Percentiles rank a stretch among this genome's conserved stretches.
Evolutionary conservation across 2,329 filamentous ascomycete species (phyloP).

Genomic region (Epichloe aotearoae): DNA sequence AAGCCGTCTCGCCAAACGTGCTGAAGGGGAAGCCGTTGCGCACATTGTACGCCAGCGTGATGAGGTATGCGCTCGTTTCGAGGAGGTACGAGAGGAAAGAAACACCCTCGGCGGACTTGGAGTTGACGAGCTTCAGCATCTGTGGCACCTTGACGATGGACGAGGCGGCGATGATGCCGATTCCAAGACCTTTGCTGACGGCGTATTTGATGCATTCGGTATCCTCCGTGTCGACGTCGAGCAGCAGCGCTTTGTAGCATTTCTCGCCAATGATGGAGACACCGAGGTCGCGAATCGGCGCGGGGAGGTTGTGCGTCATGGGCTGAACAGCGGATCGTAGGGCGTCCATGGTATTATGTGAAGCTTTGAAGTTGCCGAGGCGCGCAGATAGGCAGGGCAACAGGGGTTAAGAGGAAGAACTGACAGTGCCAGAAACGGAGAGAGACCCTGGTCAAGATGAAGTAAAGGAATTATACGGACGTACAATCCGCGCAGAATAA

Average conservation of each 20-base stretch:
- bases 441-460: too few species aligned
- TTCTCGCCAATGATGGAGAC: constrained; percentile 65
- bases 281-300: constrained; percentile 60
- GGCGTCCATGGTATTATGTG: constrained; percentile 38
- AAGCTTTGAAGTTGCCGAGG: background rate
- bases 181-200: constrained; percentile 81
- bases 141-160: constrained; percentile 94
- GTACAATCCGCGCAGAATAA: too few species aligned
- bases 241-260: constrained; percentile 78
- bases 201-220: constrained; percentile 75
- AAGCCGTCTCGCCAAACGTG: constrained; percentile 88
- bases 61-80: constrained; percentile 78
- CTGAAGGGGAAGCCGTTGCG: constrained; percentile 84
- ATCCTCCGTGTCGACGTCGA: constrained; percentile 69
- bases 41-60: constrained; percentile 82
- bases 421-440: too few species aligned
- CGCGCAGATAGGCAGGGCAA: background rate
- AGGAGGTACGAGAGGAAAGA: constrained; percentile 86
- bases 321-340: constrained; percentile 50
- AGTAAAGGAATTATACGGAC: too few species aligned
- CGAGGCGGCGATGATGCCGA: constrained; percentile 83
- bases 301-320: constrained; percentile 59
- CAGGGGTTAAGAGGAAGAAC: background rate
- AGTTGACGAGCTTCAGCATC: constrained; percentile 79
- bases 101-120: constrained; percentile 69